These are phyloP conservation scores for Bruguiera sexangula DNA, from an alignment of 345 rosid species.

Conservation along the genomic window DNA sequence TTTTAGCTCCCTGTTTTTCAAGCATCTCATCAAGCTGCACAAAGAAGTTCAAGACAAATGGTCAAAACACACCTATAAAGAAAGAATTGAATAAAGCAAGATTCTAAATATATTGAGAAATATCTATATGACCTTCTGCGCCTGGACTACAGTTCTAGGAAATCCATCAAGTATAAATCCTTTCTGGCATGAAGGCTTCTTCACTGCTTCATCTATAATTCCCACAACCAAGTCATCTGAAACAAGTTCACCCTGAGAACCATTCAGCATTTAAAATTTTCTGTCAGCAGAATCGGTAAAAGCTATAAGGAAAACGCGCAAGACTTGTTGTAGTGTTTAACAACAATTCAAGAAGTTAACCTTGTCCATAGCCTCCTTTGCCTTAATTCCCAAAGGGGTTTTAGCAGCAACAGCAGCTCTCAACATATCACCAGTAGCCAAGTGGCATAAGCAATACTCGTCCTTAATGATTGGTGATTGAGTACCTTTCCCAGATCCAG, in stretches of 20 bases:
- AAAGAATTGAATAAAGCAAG: not conserved
- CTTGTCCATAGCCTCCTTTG: conserved; percentile 98
- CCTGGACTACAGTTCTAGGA: conserved; percentile 88
- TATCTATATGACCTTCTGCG: conserved; percentile 56
- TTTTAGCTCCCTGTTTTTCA: conserved; percentile 60
- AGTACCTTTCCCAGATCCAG: conserved; percentile 98
- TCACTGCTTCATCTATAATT: conserved; percentile 91
- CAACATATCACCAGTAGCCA: conserved; percentile 99
- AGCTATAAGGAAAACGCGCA: conserved; percentile 1
- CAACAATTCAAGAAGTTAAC: conserved; percentile 25
- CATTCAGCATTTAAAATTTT: conserved; percentile 6
- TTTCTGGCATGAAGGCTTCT: conserved; percentile 82
- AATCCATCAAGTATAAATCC: conserved; percentile 98
- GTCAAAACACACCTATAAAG: conserved; percentile 10
- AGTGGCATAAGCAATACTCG: conserved; percentile 91
- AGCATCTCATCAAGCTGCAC: conserved; percentile 95
- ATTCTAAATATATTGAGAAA: not conserved
- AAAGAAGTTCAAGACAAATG: conserved; percentile 8
- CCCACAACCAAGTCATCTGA: conserved; percentile 94
- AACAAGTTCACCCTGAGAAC: conserved; percentile 80
- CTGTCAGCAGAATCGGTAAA: conserved; percentile 11
- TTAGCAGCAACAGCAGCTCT: conserved; percentile 95
- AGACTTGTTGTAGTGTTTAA: not conserved
- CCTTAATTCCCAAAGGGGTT: conserved; percentile 92
- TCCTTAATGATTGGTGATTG: conserved; percentile 93